A percentile compares a stretch with the other conserved stretches of the same genome.
phyloP scores from a whole-genome alignment of 2,329 filamentous ascomycete genomes.

The Domatiomyces catenatus region DNA sequence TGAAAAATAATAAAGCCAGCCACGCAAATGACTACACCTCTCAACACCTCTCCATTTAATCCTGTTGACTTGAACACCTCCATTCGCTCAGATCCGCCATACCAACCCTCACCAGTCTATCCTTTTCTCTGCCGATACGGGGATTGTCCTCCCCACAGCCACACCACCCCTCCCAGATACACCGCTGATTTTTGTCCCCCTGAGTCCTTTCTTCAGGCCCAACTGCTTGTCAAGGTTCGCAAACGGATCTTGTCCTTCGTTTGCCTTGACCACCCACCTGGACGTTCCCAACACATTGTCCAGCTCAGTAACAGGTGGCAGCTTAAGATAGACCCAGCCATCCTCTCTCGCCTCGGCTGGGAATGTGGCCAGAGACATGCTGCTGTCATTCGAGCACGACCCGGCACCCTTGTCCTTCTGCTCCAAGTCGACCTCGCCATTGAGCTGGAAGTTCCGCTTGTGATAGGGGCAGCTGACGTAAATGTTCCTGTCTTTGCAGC shows the following conservation, averaged over 20 bases:
- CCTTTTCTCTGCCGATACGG: slow-evolving; percentile 12
- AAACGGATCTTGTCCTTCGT: slow-evolving; percentile 45
- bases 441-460: slow-evolving; percentile 76
- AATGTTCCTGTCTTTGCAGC: slow-evolving; percentile 41
- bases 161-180: slow-evolving; percentile 15
- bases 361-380: slow-evolving; percentile 70
- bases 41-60: too few species aligned
- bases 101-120: slow-evolving; percentile 14
- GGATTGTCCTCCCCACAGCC: slow-evolving; percentile 5
- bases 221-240: slow-evolving; percentile 39
- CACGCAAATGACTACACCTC: too few species aligned
- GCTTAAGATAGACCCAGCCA: slow-evolving; percentile 62
- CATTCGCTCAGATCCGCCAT: neutral
- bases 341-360: slow-evolving; percentile 58
- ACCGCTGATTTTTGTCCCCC: slow-evolving; percentile 34
- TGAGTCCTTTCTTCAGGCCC: slow-evolving; percentile 32
- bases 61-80: too few species aligned
- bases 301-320: slow-evolving; percentile 67
- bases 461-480: slow-evolving; percentile 80
- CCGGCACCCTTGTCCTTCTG: slow-evolving; percentile 36
- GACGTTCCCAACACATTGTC: slow-evolving; percentile 63
- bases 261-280: slow-evolving; percentile 64
- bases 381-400: slow-evolving; percentile 57
- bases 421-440: slow-evolving; percentile 31
- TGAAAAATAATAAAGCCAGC: too few species aligned